phyloP scores from a whole-genome alignment of 2,329 filamentous ascomycete species.

The Fusarium pseudocircinatum region DNA sequence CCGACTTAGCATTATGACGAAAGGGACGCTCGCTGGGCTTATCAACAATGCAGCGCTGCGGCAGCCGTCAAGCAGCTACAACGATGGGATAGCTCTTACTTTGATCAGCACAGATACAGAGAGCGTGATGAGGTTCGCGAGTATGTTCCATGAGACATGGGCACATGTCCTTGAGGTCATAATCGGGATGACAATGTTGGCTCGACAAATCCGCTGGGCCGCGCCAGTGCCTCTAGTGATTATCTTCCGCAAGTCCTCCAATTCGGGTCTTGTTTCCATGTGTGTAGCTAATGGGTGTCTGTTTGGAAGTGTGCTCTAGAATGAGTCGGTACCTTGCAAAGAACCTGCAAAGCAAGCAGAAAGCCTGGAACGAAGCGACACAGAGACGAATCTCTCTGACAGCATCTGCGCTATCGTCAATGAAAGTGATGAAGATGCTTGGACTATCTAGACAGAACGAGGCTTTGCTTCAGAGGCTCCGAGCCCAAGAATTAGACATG shows the following conservation, averaged over 20 bases:
- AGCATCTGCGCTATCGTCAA: background rate
- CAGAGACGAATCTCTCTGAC: background rate
- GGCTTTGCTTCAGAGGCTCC: background rate
- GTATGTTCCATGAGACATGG: background rate
- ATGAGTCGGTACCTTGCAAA: background rate
- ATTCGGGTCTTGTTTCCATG: accelerated
- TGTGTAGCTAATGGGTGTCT: accelerated
- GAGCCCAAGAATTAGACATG: background rate
- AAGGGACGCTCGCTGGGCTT: background rate
- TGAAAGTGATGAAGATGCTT: background rate
- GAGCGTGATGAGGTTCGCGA: background rate
- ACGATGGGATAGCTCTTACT: background rate
- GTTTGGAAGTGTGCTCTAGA: accelerated
- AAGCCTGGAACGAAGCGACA: background rate
- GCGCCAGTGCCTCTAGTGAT: background rate
- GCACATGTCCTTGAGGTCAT: background rate
- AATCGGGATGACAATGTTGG: background rate
- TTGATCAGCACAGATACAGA: background rate
- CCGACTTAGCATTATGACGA: background rate
- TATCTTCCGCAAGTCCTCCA: background rate
- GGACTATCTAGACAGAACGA: background rate
- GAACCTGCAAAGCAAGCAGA: background rate
- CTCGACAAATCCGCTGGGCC: background rate
- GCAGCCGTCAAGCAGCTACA: background rate
- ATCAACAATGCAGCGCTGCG: background rate